Evolutionary conservation across 805 yeast species (phyloP), one percentile per base, ranked within the genome.

Genomic region (Wickerhamiella nectarea): DNA sequence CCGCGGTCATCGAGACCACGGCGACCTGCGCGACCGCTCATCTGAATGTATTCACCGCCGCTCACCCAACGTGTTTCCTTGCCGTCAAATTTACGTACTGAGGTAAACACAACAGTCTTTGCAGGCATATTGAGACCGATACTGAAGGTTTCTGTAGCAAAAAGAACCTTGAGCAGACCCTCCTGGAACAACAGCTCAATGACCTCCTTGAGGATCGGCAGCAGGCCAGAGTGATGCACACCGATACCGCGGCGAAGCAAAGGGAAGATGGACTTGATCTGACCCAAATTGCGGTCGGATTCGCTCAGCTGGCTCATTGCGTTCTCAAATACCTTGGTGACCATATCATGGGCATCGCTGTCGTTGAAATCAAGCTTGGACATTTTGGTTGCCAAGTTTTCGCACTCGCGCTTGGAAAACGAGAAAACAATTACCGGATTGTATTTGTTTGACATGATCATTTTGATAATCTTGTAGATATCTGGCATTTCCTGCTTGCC

Each of bases 11-110:
- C 99, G 54, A 91, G 73, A 58, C 99, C 99, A 72, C 98, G 83
- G 71, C 98, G 87, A 55, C 99, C 99, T 18, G 99, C 99, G 64
- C 99, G 78, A 52, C 99, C 99, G 36, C 95, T 84, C 99, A 91
- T 91, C 67, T 91, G 99, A 58, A 91, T 91, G 64, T 91, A 91
- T 66, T 91, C 99, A 68, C 99, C 99, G 47, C 98, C 98, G 45
- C 95, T 83, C 25, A 91, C 96, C 98, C 98, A 91, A 65, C 99
- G 78, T 70, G 89, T 86, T 15, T 89, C 94, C 50, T 75, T 77
- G 55, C 98, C 98, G 66, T 91, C 99, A 94, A 96, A 91, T 62
- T 91, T 91, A 59, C 98, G 76, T 17, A 91, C 98, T 26, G 89
- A 83, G 0, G 98, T 91, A 63, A 91, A 91, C 2, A 91, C 98